A percentile compares a stretch with the other conserved stretches of the same genome.
phyloP scores from a whole-genome alignment of 345 rosid genomes.

The Heritiera littoralis region DNA sequence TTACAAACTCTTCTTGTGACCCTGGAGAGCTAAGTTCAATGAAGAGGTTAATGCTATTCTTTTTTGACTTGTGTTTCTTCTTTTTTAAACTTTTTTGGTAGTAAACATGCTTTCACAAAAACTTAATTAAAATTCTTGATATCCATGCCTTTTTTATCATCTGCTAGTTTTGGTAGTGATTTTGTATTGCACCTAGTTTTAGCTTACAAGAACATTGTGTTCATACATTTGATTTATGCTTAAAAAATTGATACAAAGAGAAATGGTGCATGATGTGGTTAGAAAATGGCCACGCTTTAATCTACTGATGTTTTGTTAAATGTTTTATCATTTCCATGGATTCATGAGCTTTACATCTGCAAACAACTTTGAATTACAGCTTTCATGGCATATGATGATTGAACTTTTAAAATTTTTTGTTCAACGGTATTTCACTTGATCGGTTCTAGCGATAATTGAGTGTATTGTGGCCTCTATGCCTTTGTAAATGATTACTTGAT shows the following conservation, averaged over 20 bases:
- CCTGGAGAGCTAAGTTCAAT: conserved; percentile 29
- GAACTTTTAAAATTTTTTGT: neutral
- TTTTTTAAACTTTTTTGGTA: neutral
- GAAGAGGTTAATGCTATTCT: conserved; percentile 47
- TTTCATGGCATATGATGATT: neutral
- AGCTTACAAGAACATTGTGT: neutral
- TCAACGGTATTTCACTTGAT: neutral
- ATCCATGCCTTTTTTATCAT: neutral
- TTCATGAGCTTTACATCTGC: neutral
- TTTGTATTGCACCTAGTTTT: neutral
- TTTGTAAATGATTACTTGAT: neutral
- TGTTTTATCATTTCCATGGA: neutral
- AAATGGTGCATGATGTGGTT: neutral
- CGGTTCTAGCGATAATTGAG: neutral
- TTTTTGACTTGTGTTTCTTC: neutral
- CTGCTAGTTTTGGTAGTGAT: conserved; percentile 5
- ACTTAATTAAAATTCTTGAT: neutral
- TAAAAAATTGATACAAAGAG: neutral
- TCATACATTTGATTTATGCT: neutral
- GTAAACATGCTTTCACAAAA: neutral
- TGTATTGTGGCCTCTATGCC: neutral
- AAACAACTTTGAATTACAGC: neutral
- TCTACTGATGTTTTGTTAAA: neutral
- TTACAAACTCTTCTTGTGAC: conserved; percentile 40
- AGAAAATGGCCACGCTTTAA: neutral